These are phyloP conservation scores for Capronia epimyces DNA, from an alignment of 2,329 filamentous ascomycete genomes.

Conservation along the genomic window DNA sequence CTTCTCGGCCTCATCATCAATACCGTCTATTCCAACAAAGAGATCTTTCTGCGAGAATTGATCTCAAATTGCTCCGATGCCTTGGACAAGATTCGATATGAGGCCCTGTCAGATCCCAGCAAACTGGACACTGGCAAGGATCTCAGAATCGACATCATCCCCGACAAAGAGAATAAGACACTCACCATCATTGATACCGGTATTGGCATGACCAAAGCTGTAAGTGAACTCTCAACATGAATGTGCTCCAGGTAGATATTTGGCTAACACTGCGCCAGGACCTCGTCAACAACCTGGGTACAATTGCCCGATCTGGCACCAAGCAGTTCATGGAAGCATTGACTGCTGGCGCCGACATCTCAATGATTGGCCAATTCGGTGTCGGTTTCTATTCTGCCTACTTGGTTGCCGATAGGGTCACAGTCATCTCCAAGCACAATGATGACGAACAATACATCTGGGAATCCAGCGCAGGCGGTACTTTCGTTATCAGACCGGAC, in stretches of 20 bases:
- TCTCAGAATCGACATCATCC: constrained; percentile 97
- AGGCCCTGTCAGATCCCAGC: constrained; percentile 91
- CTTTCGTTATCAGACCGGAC: constrained; percentile 87
- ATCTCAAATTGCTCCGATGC: constrained; percentile 99
- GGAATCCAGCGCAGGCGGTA: constrained; percentile 96
- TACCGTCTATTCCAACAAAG: constrained; percentile 99
- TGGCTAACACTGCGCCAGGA: constrained; percentile 57
- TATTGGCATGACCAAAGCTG: constrained; percentile 99
- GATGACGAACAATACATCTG: constrained; percentile 99
- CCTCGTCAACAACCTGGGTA: constrained; percentile 99
- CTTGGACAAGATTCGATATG: constrained; percentile 99
- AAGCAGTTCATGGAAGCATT: constrained; percentile 99
- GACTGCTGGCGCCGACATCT: constrained; percentile 95
- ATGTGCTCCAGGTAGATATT: not conserved
- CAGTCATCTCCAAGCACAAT: constrained; percentile 97
- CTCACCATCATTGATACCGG: constrained; percentile 94
- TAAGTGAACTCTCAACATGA: constrained; percentile 45
- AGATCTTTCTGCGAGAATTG: constrained; percentile 98
- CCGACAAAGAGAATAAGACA: constrained; percentile 95
- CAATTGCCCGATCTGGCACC: constrained; percentile 96
- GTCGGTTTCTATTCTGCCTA: constrained; percentile 99
- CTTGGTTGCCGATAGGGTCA: constrained; percentile 95
- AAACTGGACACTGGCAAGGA: constrained; percentile 98
- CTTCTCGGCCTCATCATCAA: constrained; percentile 99
- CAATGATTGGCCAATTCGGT: constrained; percentile 99